Evolutionary conservation across 2,329 filamentous ascomycete genomes (phyloP).

Genomic region (Xylariaceae sp.): DNA sequence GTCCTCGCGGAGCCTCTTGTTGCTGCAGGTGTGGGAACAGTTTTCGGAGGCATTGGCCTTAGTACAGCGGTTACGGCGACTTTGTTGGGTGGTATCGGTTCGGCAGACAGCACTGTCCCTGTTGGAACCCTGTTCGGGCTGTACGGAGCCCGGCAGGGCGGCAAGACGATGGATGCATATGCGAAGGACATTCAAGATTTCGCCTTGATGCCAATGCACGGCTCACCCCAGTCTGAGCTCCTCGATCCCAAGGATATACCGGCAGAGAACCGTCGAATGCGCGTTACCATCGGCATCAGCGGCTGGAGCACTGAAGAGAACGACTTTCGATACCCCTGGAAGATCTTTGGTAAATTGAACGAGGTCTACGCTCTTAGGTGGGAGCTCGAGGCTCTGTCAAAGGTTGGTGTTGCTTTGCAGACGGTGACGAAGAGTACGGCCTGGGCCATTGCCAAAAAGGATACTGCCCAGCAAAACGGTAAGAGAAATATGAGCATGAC

Average conservation of each 20-base stretch:
- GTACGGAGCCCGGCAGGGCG: slow-evolving; percentile 84
- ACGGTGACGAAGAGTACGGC: slow-evolving; percentile 79
- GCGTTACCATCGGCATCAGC: slow-evolving; percentile 82
- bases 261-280: slow-evolving; percentile 69
- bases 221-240: slow-evolving; percentile 50
- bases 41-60: slow-evolving; percentile 79
- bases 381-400: slow-evolving; percentile 79
- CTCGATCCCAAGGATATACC: slow-evolving; percentile 58
- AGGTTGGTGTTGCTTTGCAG: slow-evolving; percentile 78
- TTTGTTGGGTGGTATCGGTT: slow-evolving; percentile 78
- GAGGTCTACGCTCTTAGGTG: slow-evolving; percentile 86
- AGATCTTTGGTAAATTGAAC: slow-evolving; percentile 71
- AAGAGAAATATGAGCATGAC: slow-evolving; percentile 37
- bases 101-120: slow-evolving; percentile 80
- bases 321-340: slow-evolving; percentile 81
- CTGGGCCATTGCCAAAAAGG: slow-evolving; percentile 73
- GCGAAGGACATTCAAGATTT: slow-evolving; percentile 88
- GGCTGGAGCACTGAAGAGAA: slow-evolving; percentile 80
- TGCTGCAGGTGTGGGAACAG: slow-evolving; percentile 77
- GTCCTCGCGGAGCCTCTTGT: slow-evolving; percentile 78
- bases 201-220: slow-evolving; percentile 78
- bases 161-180: slow-evolving; percentile 88
- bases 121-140: slow-evolving; percentile 90
- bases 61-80: slow-evolving; percentile 76
- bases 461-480: slow-evolving; percentile 56